A percentile compares a stretch with the other conserved stretches of the same genome.
Evolutionary conservation across 2,329 filamentous ascomycete genomes (phyloP).

Genomic region (Fusarium irregulare): DNA sequence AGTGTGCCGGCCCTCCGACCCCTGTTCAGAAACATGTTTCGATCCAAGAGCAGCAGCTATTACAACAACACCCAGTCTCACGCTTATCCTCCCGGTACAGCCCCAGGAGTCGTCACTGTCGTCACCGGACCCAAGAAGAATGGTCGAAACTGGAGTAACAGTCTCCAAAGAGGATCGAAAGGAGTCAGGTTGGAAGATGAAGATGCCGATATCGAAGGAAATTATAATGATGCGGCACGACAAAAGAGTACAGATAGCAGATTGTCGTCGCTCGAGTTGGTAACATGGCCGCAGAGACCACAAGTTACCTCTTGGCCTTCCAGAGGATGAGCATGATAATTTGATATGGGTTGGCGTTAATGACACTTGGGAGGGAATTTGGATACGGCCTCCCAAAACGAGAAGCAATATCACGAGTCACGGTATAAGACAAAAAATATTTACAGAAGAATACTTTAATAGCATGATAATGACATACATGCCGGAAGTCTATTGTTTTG

Average conservation of each 20-base stretch:
- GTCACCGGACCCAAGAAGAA: slow-evolving; percentile 28
- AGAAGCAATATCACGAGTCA: slow-evolving; percentile 1
- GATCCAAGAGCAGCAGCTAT: slow-evolving; percentile 42
- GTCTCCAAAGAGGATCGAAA: slow-evolving; percentile 35
- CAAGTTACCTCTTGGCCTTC: slow-evolving; percentile 38
- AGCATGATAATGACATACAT: not conserved
- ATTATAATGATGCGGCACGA: slow-evolving; percentile 21
- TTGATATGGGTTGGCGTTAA: slow-evolving; percentile 29
- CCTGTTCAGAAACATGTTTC: slow-evolving; percentile 42
- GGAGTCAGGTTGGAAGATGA: slow-evolving; percentile 43
- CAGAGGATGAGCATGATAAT: slow-evolving; percentile 2
- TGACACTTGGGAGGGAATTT: slow-evolving; percentile 1
- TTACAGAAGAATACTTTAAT: slow-evolving; percentile 1
- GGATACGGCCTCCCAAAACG: slow-evolving; percentile 8
- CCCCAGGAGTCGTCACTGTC: slow-evolving; percentile 29
- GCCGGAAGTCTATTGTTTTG: not conserved
- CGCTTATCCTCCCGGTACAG: slow-evolving; percentile 33
- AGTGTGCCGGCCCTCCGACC: slow-evolving; percentile 52
- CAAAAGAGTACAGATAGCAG: slow-evolving; percentile 37
- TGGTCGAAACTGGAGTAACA: slow-evolving; percentile 36
- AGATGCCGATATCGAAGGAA: slow-evolving; percentile 38
- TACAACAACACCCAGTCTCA: slow-evolving; percentile 39
- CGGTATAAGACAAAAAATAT: not conserved
- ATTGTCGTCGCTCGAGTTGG: slow-evolving; percentile 41
- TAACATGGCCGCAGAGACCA: slow-evolving; percentile 36